Conservation (phyloP, 176 grass and related monocot genomes). For the Juncus effusus region DNA sequence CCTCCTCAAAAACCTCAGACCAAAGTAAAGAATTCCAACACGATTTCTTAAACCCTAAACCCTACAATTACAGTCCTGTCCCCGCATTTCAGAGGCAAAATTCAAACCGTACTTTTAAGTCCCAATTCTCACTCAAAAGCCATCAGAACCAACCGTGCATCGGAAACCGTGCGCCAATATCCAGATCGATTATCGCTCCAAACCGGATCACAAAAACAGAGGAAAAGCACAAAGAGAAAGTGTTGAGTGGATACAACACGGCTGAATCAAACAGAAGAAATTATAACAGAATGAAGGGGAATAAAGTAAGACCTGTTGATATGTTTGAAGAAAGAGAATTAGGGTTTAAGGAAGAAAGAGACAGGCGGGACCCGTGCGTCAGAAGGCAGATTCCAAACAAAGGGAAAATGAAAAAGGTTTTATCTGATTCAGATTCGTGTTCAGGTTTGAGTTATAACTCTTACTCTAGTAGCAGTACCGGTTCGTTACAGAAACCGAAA, state of each 20-base stretch:
- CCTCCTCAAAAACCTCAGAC: slow-evolving; percentile 11
- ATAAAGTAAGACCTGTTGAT: background rate
- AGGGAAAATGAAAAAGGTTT: background rate
- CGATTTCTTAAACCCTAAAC: background rate
- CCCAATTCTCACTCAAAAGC: slow-evolving; percentile 11
- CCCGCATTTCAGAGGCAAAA: slow-evolving; percentile 2
- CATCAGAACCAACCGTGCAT: background rate
- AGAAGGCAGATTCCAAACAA: background rate
- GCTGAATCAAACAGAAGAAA: background rate
- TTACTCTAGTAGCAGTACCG: background rate
- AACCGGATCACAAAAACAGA: slow-evolving; percentile 7
- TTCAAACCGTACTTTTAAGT: slow-evolving; percentile 15
- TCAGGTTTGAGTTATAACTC: background rate
- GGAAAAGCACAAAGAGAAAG: slow-evolving; percentile 8
- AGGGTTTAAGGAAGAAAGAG: background rate
- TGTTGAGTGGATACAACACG: background rate
- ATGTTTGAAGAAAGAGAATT: background rate
- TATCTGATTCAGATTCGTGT: slow-evolving; percentile 1
- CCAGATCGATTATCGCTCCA: background rate
- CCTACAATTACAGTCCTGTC: background rate
- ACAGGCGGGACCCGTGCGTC: background rate
- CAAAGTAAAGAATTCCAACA: background rate
- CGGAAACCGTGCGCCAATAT: background rate
- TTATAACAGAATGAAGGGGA: background rate
- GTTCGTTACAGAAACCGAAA: slow-evolving; percentile 6